Conservation (phyloP, 2,329 filamentous ascomycete genomes). For the Alternaria triticina region DNA sequence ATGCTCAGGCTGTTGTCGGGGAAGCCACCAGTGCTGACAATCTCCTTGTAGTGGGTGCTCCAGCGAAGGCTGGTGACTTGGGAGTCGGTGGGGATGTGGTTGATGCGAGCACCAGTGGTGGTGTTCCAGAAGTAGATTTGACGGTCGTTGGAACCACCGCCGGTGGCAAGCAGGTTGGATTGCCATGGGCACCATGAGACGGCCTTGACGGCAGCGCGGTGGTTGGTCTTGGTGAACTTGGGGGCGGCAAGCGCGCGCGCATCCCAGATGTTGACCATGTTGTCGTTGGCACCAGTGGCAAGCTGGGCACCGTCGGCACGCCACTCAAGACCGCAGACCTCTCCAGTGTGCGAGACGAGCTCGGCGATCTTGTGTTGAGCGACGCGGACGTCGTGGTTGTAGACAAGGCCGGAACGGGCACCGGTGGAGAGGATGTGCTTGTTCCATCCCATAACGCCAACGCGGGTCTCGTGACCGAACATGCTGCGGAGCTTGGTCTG, state of each 20-base stretch:
- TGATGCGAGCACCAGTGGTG: conserved; percentile 93
- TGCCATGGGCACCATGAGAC: conserved; percentile 99
- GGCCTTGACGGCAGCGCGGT: conserved; percentile 98
- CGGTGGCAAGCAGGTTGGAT: conserved; percentile 93
- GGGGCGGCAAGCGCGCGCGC: conserved; percentile 89
- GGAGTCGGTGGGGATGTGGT: conserved; percentile 98
- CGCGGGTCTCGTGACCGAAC: conserved; percentile 95
- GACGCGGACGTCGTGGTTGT: conserved; percentile 97
- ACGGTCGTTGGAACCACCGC: conserved; percentile 93
- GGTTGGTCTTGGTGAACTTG: conserved; percentile 99
- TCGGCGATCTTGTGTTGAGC: conserved; percentile 98
- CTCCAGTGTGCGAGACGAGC: conserved; percentile 94
- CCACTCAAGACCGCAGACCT: conserved; percentile 98
- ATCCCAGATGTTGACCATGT: conserved; percentile 99
- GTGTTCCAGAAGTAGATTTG: conserved; percentile 99
- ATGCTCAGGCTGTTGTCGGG: conserved; percentile 99
- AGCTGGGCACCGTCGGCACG: conserved; percentile 94
- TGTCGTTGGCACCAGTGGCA: conserved; percentile 97
- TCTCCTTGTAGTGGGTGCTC: conserved; percentile 97
- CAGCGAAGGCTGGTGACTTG: conserved; percentile 96
- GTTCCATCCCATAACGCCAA: conserved; percentile 98
- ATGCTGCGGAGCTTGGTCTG: conserved; percentile 96
- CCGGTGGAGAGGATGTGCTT: conserved; percentile 97
- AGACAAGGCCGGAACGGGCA: conserved; percentile 91
- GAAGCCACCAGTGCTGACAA: conserved; percentile 96